Evolutionary conservation across 768 basidiomycete species (phyloP).

Genomic region (Mycena indigotica): DNA sequence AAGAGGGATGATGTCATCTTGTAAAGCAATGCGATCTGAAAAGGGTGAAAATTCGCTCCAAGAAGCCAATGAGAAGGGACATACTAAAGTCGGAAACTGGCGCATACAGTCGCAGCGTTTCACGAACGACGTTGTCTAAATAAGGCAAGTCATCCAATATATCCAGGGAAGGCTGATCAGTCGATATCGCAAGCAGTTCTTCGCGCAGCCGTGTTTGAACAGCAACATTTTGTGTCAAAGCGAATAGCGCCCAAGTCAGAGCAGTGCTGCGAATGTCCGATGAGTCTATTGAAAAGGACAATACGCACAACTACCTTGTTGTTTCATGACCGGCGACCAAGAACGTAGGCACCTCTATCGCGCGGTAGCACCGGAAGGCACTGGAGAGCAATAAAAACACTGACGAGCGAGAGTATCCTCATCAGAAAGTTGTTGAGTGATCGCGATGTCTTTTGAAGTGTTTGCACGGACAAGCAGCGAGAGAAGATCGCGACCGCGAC

Average conservation of each 20-base stretch:
- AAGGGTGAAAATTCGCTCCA: no score
- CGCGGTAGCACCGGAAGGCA: not conserved
- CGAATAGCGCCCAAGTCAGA: constrained; percentile 46
- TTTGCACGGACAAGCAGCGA: constrained; percentile 54
- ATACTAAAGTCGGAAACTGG: not conserved
- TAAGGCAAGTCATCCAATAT: constrained; percentile 65
- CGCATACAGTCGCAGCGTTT: constrained; percentile 3
- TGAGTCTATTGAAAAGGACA: no score
- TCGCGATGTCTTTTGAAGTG: constrained; percentile 47
- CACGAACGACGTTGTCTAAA: constrained; percentile 46
- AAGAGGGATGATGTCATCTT: constrained; percentile 38
- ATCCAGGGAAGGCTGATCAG: constrained; percentile 68
- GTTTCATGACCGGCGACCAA: constrained; percentile 38
- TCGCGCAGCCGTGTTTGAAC: constrained; percentile 46
- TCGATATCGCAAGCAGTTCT: constrained; percentile 46
- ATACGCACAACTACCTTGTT: no score
- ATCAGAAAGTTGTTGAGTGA: constrained; percentile 45
- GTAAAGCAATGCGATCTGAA: constrained; percentile 30
- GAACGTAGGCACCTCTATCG: constrained; percentile 43
- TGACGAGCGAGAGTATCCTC: constrained; percentile 35
- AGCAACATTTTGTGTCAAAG: constrained; percentile 38
- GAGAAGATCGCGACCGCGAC: constrained; percentile 46
- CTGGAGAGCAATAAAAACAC: not conserved
- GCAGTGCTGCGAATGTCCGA: no score
- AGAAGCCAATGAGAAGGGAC: not conserved